Base-by-base conservation (phyloP, 805 yeast species). In the Kuraishia cidri region DNA sequence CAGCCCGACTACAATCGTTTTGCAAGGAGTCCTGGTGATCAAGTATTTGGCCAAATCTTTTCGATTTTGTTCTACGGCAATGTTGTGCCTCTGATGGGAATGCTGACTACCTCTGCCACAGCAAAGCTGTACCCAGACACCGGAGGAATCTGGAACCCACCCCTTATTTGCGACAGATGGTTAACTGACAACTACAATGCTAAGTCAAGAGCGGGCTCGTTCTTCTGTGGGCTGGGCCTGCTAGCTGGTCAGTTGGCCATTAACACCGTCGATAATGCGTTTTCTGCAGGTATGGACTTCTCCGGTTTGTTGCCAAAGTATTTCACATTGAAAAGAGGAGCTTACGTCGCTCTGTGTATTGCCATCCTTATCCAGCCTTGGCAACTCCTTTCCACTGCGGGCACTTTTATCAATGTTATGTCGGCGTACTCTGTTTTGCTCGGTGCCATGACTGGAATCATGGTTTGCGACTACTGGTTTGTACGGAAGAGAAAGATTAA, bases 211-310 rank as follows among this genome's bases (percentile, higher is more conserved):
- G 72, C 71, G 18, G 76, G 65, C 6, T 64, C 67, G 2, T 69
- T 70, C 45, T 70, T 63, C 41, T 51, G 58, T 34, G 68, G 67
- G 4, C 37, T 58, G 1, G 52, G 63, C 3, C 55, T 62, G 34
- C 47, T 51, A 9, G 30, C 54, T 18, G 56, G 65, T 4, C 69
- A 64, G 37, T 41, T 64, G 32, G 50, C 62, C 9, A 58, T 62
- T 40, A 62, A 61, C 34, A 54, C 61, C 16, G 49, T 61, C 13
- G 57, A 58, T 26, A 54, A 58, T 32, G 64, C 64, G 26, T 52
- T 62, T 26, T 56, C 69, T 29, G 70, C 69, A 9, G 74, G 72
- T 12, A 71, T 67, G 56, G 75, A 69, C 38, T 42, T 71, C 40
- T 62, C 71, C 17, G 74, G 68, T 35, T 41, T 70, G 38, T 53